These are phyloP conservation scores for Coniochaeta sp. DNA, from an alignment of 2,329 filamentous ascomycete species.

Conservation along the genomic window DNA sequence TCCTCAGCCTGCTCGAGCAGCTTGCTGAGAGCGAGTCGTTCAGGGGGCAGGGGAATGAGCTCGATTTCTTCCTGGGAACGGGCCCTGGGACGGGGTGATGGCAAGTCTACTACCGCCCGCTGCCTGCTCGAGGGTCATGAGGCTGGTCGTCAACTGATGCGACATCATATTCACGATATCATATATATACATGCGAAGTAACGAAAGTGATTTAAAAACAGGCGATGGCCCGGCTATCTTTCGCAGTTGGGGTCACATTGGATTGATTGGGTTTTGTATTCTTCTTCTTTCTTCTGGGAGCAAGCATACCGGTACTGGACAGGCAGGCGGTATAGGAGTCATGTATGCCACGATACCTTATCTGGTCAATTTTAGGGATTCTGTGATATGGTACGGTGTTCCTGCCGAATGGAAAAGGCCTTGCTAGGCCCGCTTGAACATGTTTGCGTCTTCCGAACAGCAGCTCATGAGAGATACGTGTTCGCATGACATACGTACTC, in stretches of 20 bases:
- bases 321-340: neutral
- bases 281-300: neutral
- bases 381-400: neutral
- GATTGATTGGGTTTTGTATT: neutral
- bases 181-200: neutral
- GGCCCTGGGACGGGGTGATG: neutral
- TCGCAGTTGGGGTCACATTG: neutral
- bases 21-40: constrained; percentile 73
- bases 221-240: neutral
- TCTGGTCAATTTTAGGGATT: neutral
- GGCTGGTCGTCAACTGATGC: neutral
- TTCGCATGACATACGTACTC: too few species aligned
- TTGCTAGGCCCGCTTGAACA: neutral
- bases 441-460: too few species aligned
- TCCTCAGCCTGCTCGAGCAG: constrained; percentile 71
- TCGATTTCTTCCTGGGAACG: constrained; percentile 64
- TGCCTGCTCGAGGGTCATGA: too few species aligned
- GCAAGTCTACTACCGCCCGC: too few species aligned
- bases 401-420: neutral
- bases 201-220: neutral
- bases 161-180: neutral
- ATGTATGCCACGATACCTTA: neutral
- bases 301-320: neutral
- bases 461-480: too few species aligned
- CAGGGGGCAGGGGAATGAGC: constrained; percentile 61